Conservation (phyloP, 768 basidiomycete genomes). For the Suillus paluster region DNA sequence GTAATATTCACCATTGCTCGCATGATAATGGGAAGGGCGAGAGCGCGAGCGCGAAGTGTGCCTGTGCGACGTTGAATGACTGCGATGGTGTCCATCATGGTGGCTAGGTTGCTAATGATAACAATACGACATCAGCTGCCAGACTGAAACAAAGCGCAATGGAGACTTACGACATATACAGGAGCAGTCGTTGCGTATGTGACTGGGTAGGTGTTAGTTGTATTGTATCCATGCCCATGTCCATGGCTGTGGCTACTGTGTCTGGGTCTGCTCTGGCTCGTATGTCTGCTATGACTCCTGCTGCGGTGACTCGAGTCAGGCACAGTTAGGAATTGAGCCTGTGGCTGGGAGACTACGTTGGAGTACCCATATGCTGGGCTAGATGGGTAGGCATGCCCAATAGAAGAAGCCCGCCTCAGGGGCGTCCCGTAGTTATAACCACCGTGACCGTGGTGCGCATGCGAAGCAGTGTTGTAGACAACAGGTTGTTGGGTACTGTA, state of each 20-base stretch:
- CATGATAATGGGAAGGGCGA: conserved; percentile 16
- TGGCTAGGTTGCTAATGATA: conserved; percentile 24
- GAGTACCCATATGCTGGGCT: conserved; percentile 6
- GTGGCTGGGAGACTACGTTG: neutral
- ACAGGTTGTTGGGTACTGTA: conserved; percentile 5
- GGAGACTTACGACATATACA: conserved; percentile 20
- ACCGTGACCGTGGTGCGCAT: neutral
- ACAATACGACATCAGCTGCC: neutral
- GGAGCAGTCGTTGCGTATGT: conserved; percentile 14
- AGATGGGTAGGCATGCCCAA: conserved; percentile 8
- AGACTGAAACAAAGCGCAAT: neutral
- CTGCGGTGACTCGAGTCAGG: conserved; percentile 22
- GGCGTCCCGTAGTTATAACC: conserved; percentile 12
- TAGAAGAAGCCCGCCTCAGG: conserved; percentile 15
- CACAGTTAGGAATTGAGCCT: conserved; percentile 14
- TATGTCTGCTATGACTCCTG: conserved; percentile 15
- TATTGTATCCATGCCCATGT: conserved; percentile 14
- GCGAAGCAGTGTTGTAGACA: conserved; percentile 12
- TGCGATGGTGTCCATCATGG: conserved; percentile 24
- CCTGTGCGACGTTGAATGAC: conserved; percentile 23
- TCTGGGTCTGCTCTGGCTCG: conserved; percentile 11
- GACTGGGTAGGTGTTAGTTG: conserved; percentile 2
- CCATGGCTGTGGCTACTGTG: conserved; percentile 13
- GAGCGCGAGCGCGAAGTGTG: conserved; percentile 10
- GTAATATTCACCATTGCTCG: conserved; percentile 10